These are phyloP conservation scores for Ophiostoma pallidulum DNA, from an alignment of 2,329 filamentous ascomycete species.

Conservation along the genomic window DNA sequence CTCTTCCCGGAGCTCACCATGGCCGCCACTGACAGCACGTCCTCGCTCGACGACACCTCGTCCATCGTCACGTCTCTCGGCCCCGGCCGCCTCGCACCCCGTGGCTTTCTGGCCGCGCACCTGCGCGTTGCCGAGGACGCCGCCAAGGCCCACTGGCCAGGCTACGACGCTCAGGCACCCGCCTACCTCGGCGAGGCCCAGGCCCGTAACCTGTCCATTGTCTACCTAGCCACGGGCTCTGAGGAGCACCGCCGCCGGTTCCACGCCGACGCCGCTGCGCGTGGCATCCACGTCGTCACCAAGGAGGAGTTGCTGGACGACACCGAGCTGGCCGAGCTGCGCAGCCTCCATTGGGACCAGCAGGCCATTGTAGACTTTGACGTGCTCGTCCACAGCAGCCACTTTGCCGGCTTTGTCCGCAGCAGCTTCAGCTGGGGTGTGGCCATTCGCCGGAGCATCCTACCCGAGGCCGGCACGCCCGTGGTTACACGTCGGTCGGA, in stretches of 20 bases:
- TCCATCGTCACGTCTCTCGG: conserved; percentile 1
- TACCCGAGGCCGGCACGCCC: conserved; percentile 9
- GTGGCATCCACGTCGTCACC: conserved; percentile 24
- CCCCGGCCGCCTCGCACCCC: not conserved
- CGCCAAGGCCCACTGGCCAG: conserved; percentile 24
- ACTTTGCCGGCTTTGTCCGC: conserved; percentile 11
- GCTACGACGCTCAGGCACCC: conserved; percentile 28
- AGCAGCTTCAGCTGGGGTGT: conserved; percentile 13
- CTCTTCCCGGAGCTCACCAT: conserved; percentile 7
- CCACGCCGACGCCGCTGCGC: conserved; percentile 19
- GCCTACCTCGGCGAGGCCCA: conserved; percentile 28
- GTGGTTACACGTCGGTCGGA: not conserved
- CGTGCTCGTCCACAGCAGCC: conserved; percentile 12
- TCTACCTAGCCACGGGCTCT: conserved; percentile 31
- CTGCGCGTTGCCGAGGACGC: conserved; percentile 29
- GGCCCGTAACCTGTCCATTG: conserved; percentile 20
- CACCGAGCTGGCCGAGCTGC: conserved; percentile 21
- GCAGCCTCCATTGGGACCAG: conserved; percentile 24
- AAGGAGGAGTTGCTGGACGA: conserved; percentile 28
- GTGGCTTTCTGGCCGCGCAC: conserved; percentile 29
- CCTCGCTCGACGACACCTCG: not conserved
- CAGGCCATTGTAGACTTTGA: conserved; percentile 14
- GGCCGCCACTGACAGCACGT: not conserved
- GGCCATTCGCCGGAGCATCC: conserved; percentile 9
- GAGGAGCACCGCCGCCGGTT: conserved; percentile 23